phyloP scores from a whole-genome alignment of 345 rosid genomes.

The Sonneratia caseolaris region DNA sequence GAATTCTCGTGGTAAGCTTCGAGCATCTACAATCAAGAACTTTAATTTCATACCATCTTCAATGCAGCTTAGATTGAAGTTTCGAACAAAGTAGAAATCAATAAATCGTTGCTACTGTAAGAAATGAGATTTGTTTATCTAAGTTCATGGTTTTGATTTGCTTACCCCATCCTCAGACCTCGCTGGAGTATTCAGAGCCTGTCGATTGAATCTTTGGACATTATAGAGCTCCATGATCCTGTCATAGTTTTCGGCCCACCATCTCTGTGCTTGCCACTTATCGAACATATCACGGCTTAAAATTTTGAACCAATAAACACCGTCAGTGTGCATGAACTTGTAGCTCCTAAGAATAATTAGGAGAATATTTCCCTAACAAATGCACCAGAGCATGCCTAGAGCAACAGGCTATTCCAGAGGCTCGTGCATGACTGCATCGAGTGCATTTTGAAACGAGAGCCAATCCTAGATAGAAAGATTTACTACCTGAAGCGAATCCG shows the following conservation, averaged over 20 bases:
- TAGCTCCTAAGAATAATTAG: background rate
- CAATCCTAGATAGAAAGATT: background rate
- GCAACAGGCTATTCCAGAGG: no score
- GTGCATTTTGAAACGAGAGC: background rate
- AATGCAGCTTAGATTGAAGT: no score
- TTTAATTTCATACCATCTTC: background rate
- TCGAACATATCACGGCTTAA: conserved; percentile 93
- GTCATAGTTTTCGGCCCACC: conserved; percentile 99
- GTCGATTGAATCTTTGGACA: conserved; percentile 92
- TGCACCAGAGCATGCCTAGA: no score
- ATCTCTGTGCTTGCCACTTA: conserved; percentile 94
- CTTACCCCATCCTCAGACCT: conserved; percentile 85
- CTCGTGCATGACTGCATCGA: background rate
- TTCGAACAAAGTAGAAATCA: no score
- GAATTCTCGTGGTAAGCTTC: no score
- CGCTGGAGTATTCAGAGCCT: conserved; percentile 84
- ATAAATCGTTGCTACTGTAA: no score
- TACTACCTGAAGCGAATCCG: conserved; percentile 79
- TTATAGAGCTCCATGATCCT: conserved; percentile 94
- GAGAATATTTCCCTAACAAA: background rate
- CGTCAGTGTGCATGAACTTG: conserved; percentile 3
- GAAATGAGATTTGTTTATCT: no score
- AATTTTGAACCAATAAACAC: conserved; percentile 15
- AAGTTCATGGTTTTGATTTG: background rate
- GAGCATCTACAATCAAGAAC: background rate